phyloP scores from a whole-genome alignment of 352 stramenopile genomes.

The Globisporangium nodosum region DNA sequence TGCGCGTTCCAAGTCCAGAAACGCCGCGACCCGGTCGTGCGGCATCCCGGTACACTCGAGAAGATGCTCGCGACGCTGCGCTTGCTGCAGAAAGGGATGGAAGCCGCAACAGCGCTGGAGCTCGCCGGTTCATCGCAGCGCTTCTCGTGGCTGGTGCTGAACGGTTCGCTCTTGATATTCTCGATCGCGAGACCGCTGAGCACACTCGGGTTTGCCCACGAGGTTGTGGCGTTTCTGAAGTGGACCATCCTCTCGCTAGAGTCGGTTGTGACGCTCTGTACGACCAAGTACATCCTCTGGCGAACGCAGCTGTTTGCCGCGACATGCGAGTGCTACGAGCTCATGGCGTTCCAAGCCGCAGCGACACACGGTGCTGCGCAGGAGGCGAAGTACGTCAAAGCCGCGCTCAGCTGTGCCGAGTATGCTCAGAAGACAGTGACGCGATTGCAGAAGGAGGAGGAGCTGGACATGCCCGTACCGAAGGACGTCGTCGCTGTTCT shows the following conservation, averaged over 20 bases:
- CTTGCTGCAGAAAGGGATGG: conserved; percentile 38
- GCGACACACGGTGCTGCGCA: not conserved
- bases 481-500: conserved; percentile 29
- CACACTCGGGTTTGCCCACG: conserved; percentile 35
- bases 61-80: conserved; percentile 31
- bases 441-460: conserved; percentile 64
- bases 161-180: conserved; percentile 58
- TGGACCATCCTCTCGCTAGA: conserved; percentile 55
- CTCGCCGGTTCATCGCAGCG: conserved; percentile 11
- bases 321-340: conserved; percentile 57
- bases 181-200: conserved; percentile 42
- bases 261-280: conserved; percentile 45
- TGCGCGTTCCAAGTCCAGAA: conserved; percentile 35
- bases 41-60: conserved; percentile 42
- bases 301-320: conserved; percentile 44
- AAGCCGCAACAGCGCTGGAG: conserved; percentile 34
- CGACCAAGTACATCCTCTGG: conserved; percentile 62
- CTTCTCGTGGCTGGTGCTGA: conserved; percentile 58
- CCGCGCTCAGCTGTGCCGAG: conserved; percentile 37
- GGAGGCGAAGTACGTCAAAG: conserved; percentile 20
- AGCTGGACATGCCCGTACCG: conserved; percentile 61
- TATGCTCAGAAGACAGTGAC: conserved; percentile 31
- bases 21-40: conserved; percentile 28
- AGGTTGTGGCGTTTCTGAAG: conserved; percentile 61
- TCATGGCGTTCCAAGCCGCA: conserved; percentile 26